Conservation (phyloP, 441 rosid species). For the Pelargonium myrrhifolium region DNA sequence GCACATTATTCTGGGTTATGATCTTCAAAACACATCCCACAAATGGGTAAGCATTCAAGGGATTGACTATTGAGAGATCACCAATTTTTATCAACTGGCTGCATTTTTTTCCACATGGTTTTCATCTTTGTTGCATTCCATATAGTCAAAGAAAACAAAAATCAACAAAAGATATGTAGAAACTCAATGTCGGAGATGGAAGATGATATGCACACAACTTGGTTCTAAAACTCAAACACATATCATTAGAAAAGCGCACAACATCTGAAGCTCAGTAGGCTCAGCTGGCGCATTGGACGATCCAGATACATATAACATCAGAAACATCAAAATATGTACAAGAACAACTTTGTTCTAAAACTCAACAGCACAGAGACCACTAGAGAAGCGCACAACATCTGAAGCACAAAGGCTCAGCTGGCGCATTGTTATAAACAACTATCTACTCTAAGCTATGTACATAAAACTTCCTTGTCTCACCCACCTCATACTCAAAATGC, state of each 20-base stretch:
- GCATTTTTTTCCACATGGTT: too few relatives aligned
- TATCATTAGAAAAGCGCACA: background rate
- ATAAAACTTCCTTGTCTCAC: conserved; percentile 15
- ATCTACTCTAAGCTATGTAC: conserved; percentile 35
- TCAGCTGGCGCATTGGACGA: background rate
- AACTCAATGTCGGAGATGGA: background rate
- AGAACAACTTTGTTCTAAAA: background rate
- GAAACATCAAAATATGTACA: conserved; percentile 14
- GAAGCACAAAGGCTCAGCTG: background rate
- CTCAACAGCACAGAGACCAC: background rate
- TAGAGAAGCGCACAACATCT: background rate
- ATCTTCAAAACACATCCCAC: too few relatives aligned
- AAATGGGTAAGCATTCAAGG: too few relatives aligned
- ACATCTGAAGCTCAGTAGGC: background rate
- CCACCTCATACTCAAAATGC: background rate
- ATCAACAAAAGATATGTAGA: background rate
- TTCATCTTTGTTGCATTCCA: too few relatives aligned
- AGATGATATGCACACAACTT: background rate
- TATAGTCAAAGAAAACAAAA: too few relatives aligned
- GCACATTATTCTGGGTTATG: too few relatives aligned
- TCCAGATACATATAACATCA: conserved; percentile 14
- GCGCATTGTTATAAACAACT: background rate
- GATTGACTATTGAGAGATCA: too few relatives aligned
- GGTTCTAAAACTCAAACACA: background rate
- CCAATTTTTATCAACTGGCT: too few relatives aligned